Conservation (phyloP, 2,329 filamentous ascomycete genomes). For the Dothiorella sarmentorum region DNA sequence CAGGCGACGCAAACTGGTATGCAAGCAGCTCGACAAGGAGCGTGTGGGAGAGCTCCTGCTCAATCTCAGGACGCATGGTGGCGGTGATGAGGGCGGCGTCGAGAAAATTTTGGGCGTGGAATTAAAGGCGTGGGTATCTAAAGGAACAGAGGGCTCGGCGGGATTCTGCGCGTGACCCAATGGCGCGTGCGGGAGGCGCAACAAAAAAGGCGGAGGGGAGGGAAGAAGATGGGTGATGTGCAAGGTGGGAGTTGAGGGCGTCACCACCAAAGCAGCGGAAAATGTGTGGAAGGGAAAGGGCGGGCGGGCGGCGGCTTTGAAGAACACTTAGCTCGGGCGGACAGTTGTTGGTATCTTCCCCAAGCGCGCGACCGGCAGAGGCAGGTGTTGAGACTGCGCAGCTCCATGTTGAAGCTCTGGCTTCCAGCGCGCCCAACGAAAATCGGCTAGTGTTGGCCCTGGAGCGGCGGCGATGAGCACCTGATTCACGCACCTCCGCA, state of each 20-base stretch:
- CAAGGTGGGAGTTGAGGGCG: slow-evolving; percentile 21
- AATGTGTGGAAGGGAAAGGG: slow-evolving; percentile 20
- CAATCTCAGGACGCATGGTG: slow-evolving; percentile 91
- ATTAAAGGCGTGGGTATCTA: slow-evolving; percentile 17
- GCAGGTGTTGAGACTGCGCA: slow-evolving; percentile 15
- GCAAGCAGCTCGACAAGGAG: slow-evolving; percentile 97
- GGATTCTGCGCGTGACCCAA: slow-evolving; percentile 10
- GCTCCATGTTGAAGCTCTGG: slow-evolving; percentile 18
- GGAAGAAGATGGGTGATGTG: slow-evolving; percentile 21
- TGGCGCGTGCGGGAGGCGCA: slow-evolving; percentile 21
- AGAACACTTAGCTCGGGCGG: not conserved
- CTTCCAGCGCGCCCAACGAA: slow-evolving; percentile 17
- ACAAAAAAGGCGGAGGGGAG: slow-evolving; percentile 17
- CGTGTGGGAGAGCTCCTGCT: slow-evolving; percentile 98
- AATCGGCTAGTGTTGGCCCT: slow-evolving; percentile 19
- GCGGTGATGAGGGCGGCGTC: slow-evolving; percentile 7
- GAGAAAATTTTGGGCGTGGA: slow-evolving; percentile 10
- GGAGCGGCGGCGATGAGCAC: slow-evolving; percentile 1
- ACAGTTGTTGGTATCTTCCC: slow-evolving; percentile 7
- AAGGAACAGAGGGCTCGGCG: not conserved
- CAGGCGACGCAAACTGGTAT: slow-evolving; percentile 98
- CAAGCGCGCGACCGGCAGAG: not conserved
- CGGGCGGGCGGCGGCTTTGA: slow-evolving; percentile 19
- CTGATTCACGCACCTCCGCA: slow-evolving; percentile 11
- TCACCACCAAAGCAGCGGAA: slow-evolving; percentile 22